Evolutionary conservation across 2,329 filamentous ascomycete genomes (phyloP).

Genomic region (Pseudogymnoascus sp.): DNA sequence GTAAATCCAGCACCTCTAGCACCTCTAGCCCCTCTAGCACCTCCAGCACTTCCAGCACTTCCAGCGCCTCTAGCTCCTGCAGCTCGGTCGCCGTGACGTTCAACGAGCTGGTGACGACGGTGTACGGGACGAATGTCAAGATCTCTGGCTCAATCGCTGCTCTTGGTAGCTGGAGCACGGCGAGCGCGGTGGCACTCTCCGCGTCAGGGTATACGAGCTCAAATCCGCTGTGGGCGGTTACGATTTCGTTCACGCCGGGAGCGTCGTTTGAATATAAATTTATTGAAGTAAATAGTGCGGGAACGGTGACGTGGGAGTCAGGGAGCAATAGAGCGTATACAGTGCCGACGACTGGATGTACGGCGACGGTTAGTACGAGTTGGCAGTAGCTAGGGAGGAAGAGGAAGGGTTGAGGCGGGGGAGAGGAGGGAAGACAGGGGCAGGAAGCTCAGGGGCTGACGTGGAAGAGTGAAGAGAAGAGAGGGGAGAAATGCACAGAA

Average conservation of each 20-base stretch:
- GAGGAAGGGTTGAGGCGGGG: too few species aligned
- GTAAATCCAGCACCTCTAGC: too few species aligned
- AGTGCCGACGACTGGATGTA: slow-evolving; percentile 22
- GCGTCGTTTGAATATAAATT: slow-evolving; percentile 60
- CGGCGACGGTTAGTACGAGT: slow-evolving; percentile 16
- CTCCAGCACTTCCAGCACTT: neutral
- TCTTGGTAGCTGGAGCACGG: slow-evolving; percentile 57
- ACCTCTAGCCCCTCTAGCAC: neutral
- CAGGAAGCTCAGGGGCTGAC: too few species aligned
- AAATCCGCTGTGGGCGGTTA: slow-evolving; percentile 55
- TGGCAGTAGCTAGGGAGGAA: slow-evolving; percentile 4
- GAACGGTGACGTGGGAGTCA: slow-evolving; percentile 56
- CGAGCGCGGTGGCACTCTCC: slow-evolving; percentile 47
- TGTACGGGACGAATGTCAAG: slow-evolving; percentile 57
- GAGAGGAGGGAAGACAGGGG: too few species aligned
- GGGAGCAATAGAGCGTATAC: slow-evolving; percentile 35
- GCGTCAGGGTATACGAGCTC: slow-evolving; percentile 50
- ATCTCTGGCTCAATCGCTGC: slow-evolving; percentile 51
- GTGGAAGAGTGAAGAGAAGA: too few species aligned
- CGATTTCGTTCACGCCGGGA: slow-evolving; percentile 49
- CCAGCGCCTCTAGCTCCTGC: slow-evolving; percentile 10
- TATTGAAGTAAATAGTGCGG: slow-evolving; percentile 49
- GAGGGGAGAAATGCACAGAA: too few species aligned
- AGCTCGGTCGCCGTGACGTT: slow-evolving; percentile 54
- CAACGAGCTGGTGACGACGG: slow-evolving; percentile 49